Base-by-base conservation (phyloP, 2,329 filamentous ascomycete genomes). In the Cladosporium sp. region DNA sequence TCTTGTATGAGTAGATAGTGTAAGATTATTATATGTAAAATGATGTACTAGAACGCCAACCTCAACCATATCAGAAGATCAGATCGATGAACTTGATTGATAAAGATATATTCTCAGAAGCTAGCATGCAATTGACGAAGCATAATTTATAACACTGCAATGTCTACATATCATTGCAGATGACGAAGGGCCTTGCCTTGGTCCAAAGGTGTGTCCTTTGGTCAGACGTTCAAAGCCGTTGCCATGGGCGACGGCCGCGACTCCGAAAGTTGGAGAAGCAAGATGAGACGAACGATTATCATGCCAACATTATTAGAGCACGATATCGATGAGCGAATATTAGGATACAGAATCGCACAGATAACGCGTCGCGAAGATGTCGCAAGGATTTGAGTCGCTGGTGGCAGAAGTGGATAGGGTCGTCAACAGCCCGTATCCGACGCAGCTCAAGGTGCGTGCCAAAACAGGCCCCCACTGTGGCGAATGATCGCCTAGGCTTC, bases 391-490 rank as follows among this genome's bases (percentile, higher is more conserved):
- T 15, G 52, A 55, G 15, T 32, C 28, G 3, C 58, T 70, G 44
- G 53, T 61, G 15, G 60, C 44, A 7, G 68, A 71, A 54, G 57
- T 70, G 4, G 62, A 68, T 40, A 61, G 66, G 22, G 60, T 73
- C 17, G 63, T 70, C 17, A 58, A 61, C 22, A 70, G 63, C 55
- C 67, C 67, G 4, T 73, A 73, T 52, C 71, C 70, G n/a, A 68
- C 66, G 4, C 64, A 68, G 54, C 63, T 70, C 9, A 65, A 68
- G 65, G 67, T 66, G 32, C 60, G 64, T 42, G 13, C 39, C 20
- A 44, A 24, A 37, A 39, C 36, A 48, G n/a, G n/a, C 28, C 12
- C 20, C 28, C 22, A 24, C 24, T 12, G 28, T 32, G 28, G 28
- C 28, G 28, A 10, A 32, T 5, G 28, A 32, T 32, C 8, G 28